phyloP scores from a whole-genome alignment of 2,329 filamentous ascomycete genomes.

The Stachybotrys chartarum region DNA sequence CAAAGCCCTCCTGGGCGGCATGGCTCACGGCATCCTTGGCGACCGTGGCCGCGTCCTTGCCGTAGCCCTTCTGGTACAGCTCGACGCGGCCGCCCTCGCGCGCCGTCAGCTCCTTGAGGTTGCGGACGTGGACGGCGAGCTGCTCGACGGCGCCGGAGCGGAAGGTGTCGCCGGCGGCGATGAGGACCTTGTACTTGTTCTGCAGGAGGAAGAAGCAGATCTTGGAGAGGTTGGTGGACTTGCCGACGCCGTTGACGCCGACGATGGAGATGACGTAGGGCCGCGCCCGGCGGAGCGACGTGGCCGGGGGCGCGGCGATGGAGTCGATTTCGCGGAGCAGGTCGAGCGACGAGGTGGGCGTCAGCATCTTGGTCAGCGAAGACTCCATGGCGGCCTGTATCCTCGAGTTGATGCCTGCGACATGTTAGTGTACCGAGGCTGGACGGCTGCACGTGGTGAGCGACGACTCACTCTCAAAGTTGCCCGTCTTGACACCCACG shows the following conservation, averaged over 20 bases:
- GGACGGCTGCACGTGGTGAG: not conserved
- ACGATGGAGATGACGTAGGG: conserved; percentile 98
- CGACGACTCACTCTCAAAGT: conserved; percentile 61
- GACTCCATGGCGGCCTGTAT: conserved; percentile 85
- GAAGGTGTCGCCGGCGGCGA: conserved; percentile 95
- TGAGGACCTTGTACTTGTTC: conserved; percentile 92
- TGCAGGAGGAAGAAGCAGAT: conserved; percentile 97
- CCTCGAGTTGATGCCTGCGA: conserved; percentile 64
- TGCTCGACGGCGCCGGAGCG: conserved; percentile 96
- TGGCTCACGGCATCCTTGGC: conserved; percentile 88
- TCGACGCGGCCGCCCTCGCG: conserved; percentile 82
- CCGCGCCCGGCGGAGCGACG: conserved; percentile 56
- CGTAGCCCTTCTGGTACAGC: conserved; percentile 94
- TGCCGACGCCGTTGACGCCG: conserved; percentile 95
- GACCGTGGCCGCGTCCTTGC: conserved; percentile 92
- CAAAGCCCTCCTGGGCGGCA: conserved; percentile 67
- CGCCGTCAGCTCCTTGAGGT: conserved; percentile 79
- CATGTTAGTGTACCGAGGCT: not conserved
- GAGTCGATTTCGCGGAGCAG: conserved; percentile 87
- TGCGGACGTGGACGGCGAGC: conserved; percentile 88
- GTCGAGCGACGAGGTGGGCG: conserved; percentile 89
- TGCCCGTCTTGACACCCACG: conserved; percentile 83
- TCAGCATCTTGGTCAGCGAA: conserved; percentile 90
- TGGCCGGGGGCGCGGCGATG: conserved; percentile 59
- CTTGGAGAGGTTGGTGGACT: conserved; percentile 95